Evolutionary conservation across 805 yeast species (phyloP).

Genomic region (Martiniozyma abietophila): DNA sequence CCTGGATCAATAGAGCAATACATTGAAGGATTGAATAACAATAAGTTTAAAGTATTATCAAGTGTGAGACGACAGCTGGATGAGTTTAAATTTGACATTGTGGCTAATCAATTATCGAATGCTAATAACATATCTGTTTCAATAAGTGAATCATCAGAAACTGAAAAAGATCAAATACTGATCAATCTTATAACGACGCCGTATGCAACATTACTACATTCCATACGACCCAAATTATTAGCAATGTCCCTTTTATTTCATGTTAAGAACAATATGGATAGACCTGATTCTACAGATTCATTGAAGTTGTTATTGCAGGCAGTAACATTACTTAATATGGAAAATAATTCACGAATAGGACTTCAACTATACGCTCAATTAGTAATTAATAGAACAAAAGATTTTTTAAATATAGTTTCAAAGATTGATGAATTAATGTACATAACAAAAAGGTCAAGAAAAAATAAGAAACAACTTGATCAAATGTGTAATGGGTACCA

Average conservation of each 20-base stretch:
- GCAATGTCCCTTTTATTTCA: conserved; percentile 3
- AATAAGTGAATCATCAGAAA: neutral
- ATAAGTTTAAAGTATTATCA: too few relatives aligned
- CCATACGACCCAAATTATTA: conserved; percentile 5
- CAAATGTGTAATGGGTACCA: too few relatives aligned
- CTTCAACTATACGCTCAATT: conserved; percentile 6
- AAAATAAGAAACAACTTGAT: too few relatives aligned
- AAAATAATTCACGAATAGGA: conserved; percentile 3
- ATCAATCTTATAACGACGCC: conserved; percentile 5
- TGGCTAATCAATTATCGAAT: conserved; percentile 4
- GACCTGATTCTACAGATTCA: neutral
- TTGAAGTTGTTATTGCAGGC: conserved; percentile 2
- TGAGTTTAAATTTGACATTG: conserved; percentile 9
- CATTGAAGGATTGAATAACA: too few relatives aligned
- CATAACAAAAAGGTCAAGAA: neutral
- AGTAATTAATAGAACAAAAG: conserved; percentile 6
- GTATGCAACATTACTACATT: conserved; percentile 7
- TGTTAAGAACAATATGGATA: conserved; percentile 1
- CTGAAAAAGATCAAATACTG: neutral
- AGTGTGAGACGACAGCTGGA: too few relatives aligned
- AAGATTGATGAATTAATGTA: neutral
- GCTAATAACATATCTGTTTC: neutral
- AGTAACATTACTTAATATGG: conserved; percentile 5
- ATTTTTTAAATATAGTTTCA: neutral
- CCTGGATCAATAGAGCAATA: too few relatives aligned